Percentiles rank a stretch among this genome's conserved stretches.
phyloP scores from a whole-genome alignment of 2,329 filamentous ascomycete genomes.

The Colletotrichum sp. region DNA sequence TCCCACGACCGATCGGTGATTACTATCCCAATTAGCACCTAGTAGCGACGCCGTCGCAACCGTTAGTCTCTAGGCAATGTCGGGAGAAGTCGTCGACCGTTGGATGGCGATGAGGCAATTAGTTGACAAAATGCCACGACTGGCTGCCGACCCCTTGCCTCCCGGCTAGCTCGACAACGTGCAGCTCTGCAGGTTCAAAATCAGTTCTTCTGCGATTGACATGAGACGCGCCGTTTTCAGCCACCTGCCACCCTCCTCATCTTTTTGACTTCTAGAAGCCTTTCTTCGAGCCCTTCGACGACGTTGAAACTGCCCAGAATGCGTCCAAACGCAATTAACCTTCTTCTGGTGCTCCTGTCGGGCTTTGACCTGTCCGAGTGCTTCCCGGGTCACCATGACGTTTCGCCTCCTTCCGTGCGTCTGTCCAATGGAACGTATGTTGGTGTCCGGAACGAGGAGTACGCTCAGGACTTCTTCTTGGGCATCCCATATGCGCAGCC shows the following conservation, averaged over 20 bases:
- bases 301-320: slow-evolving; percentile 1
- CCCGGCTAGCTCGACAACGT: neutral
- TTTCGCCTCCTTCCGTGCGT: slow-evolving; percentile 9
- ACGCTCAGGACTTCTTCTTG: slow-evolving; percentile 61
- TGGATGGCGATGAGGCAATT: neutral
- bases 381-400: neutral
- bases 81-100: neutral
- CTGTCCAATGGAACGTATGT: slow-evolving; percentile 37
- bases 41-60: neutral
- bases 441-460: slow-evolving; percentile 42
- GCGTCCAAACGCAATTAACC: slow-evolving; percentile 4
- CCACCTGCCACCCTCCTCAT: neutral
- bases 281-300: neutral
- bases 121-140: neutral
- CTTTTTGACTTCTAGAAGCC: neutral
- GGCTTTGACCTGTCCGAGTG: slow-evolving; percentile 7
- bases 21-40: neutral
- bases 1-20: neutral
- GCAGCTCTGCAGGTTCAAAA: neutral
- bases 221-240: neutral
- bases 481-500: slow-evolving; percentile 69
- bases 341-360: slow-evolving; percentile 8
- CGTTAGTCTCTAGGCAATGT: neutral
- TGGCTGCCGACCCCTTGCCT: neutral
- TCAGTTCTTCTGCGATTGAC: neutral